phyloP scores from a whole-genome alignment of 352 stramenopile species.

The Globisporangium cylindrosporum region DNA sequence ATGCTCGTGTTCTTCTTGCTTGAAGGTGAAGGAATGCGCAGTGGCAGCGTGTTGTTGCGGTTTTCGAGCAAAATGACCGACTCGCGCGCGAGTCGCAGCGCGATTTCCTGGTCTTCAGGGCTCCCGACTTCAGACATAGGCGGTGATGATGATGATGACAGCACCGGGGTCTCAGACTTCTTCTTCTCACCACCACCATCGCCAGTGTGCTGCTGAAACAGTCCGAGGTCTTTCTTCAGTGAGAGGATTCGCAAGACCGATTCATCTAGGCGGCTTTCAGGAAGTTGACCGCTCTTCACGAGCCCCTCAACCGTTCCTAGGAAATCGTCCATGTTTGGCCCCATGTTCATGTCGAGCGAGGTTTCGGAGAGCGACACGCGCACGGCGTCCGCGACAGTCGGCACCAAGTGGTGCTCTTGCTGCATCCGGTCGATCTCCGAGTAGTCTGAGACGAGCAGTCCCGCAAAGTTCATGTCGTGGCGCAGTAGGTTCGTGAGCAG shows the following conservation, averaged over 20 bases:
- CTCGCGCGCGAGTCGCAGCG: slow-evolving; percentile 66
- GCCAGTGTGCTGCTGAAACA: slow-evolving; percentile 26
- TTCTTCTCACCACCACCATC: not conserved
- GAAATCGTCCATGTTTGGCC: slow-evolving; percentile 49
- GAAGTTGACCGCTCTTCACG: slow-evolving; percentile 36
- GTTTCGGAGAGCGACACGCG: slow-evolving; percentile 73
- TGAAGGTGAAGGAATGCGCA: slow-evolving; percentile 16
- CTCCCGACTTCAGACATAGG: slow-evolving; percentile 36
- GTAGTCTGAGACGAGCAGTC: slow-evolving; percentile 92
- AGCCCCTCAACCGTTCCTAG: slow-evolving; percentile 50
- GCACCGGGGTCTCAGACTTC: slow-evolving; percentile 10
- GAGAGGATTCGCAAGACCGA: slow-evolving; percentile 64
- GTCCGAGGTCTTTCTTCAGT: slow-evolving; percentile 48
- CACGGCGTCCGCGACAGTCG: slow-evolving; percentile 59
- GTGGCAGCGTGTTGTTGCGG: slow-evolving; percentile 35
- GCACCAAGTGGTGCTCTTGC: slow-evolving; percentile 77
- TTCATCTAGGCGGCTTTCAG: slow-evolving; percentile 51
- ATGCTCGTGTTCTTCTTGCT: slow-evolving; percentile 22
- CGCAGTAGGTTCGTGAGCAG: slow-evolving; percentile 79
- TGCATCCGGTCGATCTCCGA: slow-evolving; percentile 88
- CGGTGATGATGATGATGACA: not conserved
- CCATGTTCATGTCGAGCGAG: slow-evolving; percentile 93
- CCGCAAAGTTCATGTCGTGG: slow-evolving; percentile 85
- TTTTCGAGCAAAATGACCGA: slow-evolving; percentile 84
- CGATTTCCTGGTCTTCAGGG: slow-evolving; percentile 44